Base-by-base conservation (phyloP, 176 grass and related monocot genomes). In the Juncus effusus region DNA sequence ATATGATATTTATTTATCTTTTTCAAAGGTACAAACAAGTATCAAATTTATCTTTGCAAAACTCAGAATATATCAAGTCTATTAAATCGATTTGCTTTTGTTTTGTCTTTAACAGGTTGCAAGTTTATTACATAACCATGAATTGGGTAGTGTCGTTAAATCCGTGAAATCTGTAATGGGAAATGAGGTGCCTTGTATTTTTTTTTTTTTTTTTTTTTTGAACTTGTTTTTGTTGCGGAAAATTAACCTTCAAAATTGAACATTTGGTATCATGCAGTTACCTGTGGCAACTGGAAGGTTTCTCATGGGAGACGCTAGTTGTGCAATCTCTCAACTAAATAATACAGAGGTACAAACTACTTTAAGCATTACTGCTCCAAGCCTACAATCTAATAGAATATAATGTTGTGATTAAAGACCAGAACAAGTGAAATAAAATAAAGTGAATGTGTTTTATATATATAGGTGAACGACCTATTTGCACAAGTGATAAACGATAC, bases 61-160 rank as follows among this genome's bases (percentile, higher is more conserved):
- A 28, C 19, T 28, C 19, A 28, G 19, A 28, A 28, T 28, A 28
- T 28, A 28, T 28, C 19, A 28, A 28, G 19, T 28, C 19, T 28
- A 28, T 28, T 28, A 28, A 28, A 28, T 28, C 19, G 19, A 28
- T 28, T 28, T 28, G 19, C 19, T 28, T 28, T 39, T 7, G 52
- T 74, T 11, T 53, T 59, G 49, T 77, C 28, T 69, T 49, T 64
- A 54, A 56, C 66, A 97, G 94, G 94, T 97, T 0, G 94, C 94
- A 66, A 97, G 94, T 69, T 85, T 97, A 82, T 80, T 97, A 51
- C 94, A 97, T 64, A 88, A 97, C 89, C 85, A 97, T 76, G 94
- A 92, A 55, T 67, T 97, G 67, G 94, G 92, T 19, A 88, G 92
- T 82, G 94, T 88, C 10, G 68, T 97, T 61, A 79, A 72, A 82